Conservation (phyloP, 164 flowering plant genomes). For the Stephania yunnanensis region DNA sequence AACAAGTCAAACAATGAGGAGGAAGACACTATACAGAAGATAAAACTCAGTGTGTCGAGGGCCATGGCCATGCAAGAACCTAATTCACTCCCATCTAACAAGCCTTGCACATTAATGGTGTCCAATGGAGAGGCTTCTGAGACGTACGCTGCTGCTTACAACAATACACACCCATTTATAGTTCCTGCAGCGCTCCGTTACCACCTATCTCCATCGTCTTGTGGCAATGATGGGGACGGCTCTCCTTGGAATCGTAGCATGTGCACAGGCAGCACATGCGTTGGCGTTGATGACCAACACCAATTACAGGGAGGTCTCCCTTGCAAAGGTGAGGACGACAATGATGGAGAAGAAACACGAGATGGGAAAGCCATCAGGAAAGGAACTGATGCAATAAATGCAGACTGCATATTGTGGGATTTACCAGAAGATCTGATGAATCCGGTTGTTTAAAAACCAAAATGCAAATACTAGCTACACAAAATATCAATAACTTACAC, state of each 20-base stretch:
- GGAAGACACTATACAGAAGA: constrained; percentile 60
- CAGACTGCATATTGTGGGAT: constrained; percentile 82
- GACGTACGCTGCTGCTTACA: constrained; percentile 31
- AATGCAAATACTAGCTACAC: neutral
- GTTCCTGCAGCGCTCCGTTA: constrained; percentile 54
- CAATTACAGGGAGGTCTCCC: constrained; percentile 33
- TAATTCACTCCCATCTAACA: constrained; percentile 23
- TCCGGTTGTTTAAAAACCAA: constrained; percentile 38
- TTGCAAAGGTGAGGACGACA: constrained; percentile 46
- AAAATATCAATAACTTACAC: neutral
- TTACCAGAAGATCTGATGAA: constrained; percentile 74
- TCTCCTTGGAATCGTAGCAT: constrained; percentile 85
- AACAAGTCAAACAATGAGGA: constrained; percentile 37
- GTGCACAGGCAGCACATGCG: constrained; percentile 71
- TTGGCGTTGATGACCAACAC: constrained; percentile 36
- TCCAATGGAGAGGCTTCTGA: constrained; percentile 30
- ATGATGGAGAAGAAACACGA: constrained; percentile 50
- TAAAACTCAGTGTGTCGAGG: constrained; percentile 61
- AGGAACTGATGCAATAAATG: constrained; percentile 40
- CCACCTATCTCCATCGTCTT: constrained; percentile 36
- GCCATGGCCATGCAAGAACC: constrained; percentile 78
- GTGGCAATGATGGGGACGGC: constrained; percentile 46
- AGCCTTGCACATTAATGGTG: constrained; percentile 38
- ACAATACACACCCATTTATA: constrained; percentile 26
- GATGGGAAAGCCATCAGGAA: constrained; percentile 36